These are phyloP conservation scores for Xylaria sp. DNA, from an alignment of 2,329 filamentous ascomycete genomes.

Conservation along the genomic window DNA sequence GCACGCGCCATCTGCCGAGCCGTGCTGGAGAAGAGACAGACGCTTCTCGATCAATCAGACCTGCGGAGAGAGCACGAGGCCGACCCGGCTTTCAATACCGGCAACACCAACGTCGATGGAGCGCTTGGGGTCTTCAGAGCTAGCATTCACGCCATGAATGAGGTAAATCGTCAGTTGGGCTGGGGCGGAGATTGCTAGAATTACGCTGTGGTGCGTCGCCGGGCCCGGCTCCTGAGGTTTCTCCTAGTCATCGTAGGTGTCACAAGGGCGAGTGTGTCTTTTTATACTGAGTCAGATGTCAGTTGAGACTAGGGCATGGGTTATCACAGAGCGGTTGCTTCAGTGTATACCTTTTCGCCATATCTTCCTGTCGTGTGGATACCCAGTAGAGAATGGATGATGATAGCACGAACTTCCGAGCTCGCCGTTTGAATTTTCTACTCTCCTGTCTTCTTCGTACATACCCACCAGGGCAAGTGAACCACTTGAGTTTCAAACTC, in stretches of 20 bases:
- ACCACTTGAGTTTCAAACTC: neutral
- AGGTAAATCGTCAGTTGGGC: slow-evolving; percentile 64
- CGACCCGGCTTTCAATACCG: slow-evolving; percentile 53
- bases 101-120: slow-evolving; percentile 54
- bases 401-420: neutral
- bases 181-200: slow-evolving; percentile 58
- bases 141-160: slow-evolving; percentile 62
- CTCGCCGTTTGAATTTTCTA: neutral
- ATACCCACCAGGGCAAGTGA: neutral
- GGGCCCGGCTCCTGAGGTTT: slow-evolving; percentile 1
- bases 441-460: too few species aligned
- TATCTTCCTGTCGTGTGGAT: neutral
- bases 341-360: slow-evolving; percentile 1
- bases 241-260: slow-evolving; percentile 24
- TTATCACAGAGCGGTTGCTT: slow-evolving; percentile 7
- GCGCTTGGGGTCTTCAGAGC: slow-evolving; percentile 58
- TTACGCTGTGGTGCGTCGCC: slow-evolving; percentile 22
- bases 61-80: slow-evolving; percentile 57
- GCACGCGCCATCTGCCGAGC: slow-evolving; percentile 68
- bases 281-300: slow-evolving; percentile 18
- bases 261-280: slow-evolving; percentile 7
- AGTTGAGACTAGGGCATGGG: slow-evolving; percentile 8
- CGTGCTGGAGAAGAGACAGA: slow-evolving; percentile 67
- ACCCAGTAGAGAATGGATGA: neutral
- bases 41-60: slow-evolving; percentile 67